A percentile compares a stretch with the other conserved stretches of the same genome.
phyloP scores from a whole-genome alignment of 1,284 basidiomycete species.

The Neolentinus lepideus region DNA sequence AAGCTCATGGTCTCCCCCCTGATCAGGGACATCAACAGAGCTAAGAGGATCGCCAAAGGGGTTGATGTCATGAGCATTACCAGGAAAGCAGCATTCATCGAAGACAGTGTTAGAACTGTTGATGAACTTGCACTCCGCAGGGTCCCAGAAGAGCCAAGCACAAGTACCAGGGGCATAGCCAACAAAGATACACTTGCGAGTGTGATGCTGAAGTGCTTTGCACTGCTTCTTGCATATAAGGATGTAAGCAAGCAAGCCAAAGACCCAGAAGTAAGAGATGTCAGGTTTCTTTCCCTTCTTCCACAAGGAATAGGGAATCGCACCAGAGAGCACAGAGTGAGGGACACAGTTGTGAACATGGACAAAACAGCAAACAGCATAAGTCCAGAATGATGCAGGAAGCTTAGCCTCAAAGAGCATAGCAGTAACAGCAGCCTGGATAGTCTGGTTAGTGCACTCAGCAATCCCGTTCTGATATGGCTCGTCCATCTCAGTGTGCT shows the following conservation, averaged over 20 bases:
- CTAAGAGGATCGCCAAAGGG: neutral
- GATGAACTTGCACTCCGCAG: conserved; percentile 13
- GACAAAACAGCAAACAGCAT: conserved; percentile 4
- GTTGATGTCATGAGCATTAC: neutral
- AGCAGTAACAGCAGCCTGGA: conserved; percentile 14
- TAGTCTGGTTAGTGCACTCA: conserved; percentile 22
- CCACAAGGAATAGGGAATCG: conserved; percentile 14
- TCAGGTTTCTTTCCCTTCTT: conserved; percentile 15
- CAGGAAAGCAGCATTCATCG: conserved; percentile 16
- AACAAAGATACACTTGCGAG: conserved; percentile 26
- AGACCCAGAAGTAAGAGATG: conserved; percentile 20
- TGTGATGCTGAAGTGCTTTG: conserved; percentile 17
- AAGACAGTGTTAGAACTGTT: conserved; percentile 19
- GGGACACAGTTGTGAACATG: conserved; percentile 12
- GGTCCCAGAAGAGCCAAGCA: conserved; percentile 24
- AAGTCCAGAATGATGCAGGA: neutral
- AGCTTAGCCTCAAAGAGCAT: neutral
- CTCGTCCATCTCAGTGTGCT: conserved; percentile 18
- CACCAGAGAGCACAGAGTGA: conserved; percentile 9
- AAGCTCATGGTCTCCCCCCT: neutral
- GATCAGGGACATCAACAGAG: neutral
- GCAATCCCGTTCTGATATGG: conserved; percentile 29
- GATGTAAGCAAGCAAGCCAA: conserved; percentile 25
- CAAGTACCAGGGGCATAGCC: conserved; percentile 24
- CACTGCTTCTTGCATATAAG: conserved; percentile 18